Evolutionary conservation across 345 rosid species (phyloP).

Genomic region (Hibiscus syriacus): DNA sequence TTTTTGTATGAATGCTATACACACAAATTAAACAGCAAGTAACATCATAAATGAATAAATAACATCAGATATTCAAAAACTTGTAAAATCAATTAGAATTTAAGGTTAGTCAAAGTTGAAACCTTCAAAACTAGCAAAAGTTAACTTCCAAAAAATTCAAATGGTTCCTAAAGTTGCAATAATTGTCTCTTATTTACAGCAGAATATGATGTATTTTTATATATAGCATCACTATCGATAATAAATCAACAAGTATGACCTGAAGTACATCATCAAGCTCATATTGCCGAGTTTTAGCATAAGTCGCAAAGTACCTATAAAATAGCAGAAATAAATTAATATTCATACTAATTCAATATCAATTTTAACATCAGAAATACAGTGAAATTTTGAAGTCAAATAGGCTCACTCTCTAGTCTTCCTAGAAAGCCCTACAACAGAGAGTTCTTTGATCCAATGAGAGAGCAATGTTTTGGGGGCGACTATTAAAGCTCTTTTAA

Average conservation of each 20-base stretch:
- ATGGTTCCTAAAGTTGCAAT: background rate
- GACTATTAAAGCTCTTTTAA: constrained; percentile 74
- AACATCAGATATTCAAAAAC: background rate
- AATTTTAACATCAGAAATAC: background rate
- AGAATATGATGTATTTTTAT: background rate
- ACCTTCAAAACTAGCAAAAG: no score
- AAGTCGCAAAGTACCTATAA: constrained; percentile 70
- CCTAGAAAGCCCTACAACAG: constrained; percentile 72
- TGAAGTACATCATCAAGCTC: constrained; percentile 80
- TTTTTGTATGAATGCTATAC: background rate
- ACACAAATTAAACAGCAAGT: background rate
- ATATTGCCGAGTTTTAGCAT: constrained; percentile 69
- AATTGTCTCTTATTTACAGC: background rate
- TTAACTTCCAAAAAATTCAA: no score
- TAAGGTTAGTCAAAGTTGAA: no score
- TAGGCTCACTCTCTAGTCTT: constrained; percentile 80
- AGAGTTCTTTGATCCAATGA: constrained; percentile 95
- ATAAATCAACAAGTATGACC: constrained; percentile 31
- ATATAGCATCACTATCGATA: background rate
- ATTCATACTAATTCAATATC: background rate
- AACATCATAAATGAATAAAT: background rate
- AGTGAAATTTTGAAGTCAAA: constrained; percentile 8
- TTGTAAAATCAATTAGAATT: no score
- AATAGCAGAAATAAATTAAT: constrained; percentile 3
- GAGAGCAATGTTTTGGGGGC: constrained; percentile 91